A percentile compares a stretch with the other conserved stretches of the same genome.
These are phyloP conservation scores for Chlorella ohadii DNA, from an alignment of 139 green algal genomes.

Conservation along the genomic window DNA sequence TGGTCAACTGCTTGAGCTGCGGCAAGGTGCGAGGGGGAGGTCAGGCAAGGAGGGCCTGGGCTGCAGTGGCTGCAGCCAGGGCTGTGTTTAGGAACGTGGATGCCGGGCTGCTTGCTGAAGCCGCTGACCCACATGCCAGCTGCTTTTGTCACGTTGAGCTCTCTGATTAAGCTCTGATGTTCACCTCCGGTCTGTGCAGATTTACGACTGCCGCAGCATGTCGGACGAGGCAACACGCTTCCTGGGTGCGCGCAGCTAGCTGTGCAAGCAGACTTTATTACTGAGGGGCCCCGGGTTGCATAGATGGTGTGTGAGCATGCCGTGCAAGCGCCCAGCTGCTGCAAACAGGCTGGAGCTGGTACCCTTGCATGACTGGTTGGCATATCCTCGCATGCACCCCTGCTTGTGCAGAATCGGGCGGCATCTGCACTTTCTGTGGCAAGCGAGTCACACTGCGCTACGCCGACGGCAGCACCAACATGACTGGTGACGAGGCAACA, in stretches of 20 bases:
- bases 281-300: not conserved
- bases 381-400: too few species aligned
- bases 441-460: constrained; percentile 61
- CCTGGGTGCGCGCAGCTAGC: constrained; percentile 54
- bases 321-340: too few species aligned
- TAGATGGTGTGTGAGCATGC: not conserved
- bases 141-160: too few species aligned
- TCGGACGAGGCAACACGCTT: constrained; percentile 66
- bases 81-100: too few species aligned
- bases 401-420: constrained; percentile 57
- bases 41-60: too few species aligned
- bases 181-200: constrained; percentile 1
- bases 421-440: constrained; percentile 82
- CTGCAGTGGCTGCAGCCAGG: too few species aligned
- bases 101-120: too few species aligned
- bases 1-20: constrained; percentile 88
- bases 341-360: too few species aligned
- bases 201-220: constrained; percentile 77
- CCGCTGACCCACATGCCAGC: too few species aligned
- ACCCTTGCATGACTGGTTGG: too few species aligned
- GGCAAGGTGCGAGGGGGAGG: constrained; percentile 57
- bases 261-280: not conserved
- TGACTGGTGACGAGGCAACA: not conserved
- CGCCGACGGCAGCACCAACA: constrained; percentile 33
- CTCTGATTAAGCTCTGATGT: too few species aligned